phyloP scores from a whole-genome alignment of 768 basidiomycete genomes.

The Roridomyces roridus region DNA sequence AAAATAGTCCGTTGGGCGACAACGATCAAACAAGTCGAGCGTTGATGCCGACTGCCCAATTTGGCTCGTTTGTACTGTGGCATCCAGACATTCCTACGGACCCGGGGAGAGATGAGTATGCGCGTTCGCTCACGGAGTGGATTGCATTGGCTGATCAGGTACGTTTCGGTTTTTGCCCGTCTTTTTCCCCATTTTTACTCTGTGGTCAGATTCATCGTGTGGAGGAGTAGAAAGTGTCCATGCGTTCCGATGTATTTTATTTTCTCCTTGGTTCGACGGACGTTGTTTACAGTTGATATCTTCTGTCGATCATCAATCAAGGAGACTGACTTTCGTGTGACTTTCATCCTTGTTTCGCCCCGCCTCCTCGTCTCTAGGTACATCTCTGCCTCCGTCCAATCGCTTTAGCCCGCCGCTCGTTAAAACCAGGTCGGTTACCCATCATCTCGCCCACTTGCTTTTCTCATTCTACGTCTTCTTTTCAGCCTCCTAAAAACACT shows the following conservation, averaged over 20 bases:
- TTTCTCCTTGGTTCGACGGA: no score
- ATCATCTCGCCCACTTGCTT: not conserved
- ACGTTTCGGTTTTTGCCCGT: constrained; percentile 21
- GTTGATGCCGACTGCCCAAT: constrained; percentile 58
- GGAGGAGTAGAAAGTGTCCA: constrained; percentile 14
- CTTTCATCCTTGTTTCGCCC: not conserved
- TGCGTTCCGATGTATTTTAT: no score
- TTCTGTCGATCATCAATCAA: not conserved
- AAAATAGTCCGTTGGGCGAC: constrained; percentile 29
- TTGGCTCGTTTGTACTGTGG: constrained; percentile 78
- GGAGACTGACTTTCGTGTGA: constrained; percentile 6
- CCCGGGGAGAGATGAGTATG: constrained; percentile 74
- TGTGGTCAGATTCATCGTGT: constrained; percentile 16
- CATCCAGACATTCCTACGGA: constrained; percentile 75
- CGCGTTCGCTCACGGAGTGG: constrained; percentile 75
- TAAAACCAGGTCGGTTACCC: constrained; percentile 1
- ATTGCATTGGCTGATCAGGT: constrained; percentile 68
- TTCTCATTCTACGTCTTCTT: not conserved
- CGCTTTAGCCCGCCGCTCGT: constrained; percentile 18
- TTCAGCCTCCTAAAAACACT: constrained; percentile 12
- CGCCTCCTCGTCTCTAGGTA: constrained; percentile 3
- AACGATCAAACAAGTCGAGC: constrained; percentile 36
- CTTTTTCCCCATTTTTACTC: not conserved
- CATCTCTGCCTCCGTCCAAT: not conserved
- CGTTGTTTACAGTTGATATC: not conserved